Conservation (phyloP, 306 rosid species). For the Glycine soja region DNA sequence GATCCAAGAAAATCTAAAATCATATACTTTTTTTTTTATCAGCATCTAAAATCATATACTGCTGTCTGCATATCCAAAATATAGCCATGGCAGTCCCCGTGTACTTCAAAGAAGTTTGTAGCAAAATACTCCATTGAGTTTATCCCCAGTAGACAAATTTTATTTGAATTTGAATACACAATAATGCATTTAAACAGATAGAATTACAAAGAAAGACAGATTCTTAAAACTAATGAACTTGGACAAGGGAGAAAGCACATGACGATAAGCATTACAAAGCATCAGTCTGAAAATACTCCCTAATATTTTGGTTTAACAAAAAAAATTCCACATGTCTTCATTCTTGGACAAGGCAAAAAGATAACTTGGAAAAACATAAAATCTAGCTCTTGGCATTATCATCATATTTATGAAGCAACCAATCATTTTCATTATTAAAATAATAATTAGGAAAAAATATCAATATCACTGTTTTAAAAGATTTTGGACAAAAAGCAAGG, state of each 20-base stretch:
- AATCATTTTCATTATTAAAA: slow-evolving; percentile 22
- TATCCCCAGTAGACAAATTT: slow-evolving; percentile 1
- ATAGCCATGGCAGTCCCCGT: not conserved
- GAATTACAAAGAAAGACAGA: slow-evolving; percentile 13
- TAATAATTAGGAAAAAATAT: slow-evolving; percentile 10
- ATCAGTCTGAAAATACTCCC: slow-evolving; percentile 8
- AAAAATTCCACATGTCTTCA: not conserved
- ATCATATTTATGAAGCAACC: slow-evolving; percentile 26
- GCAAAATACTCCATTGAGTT: not conserved
- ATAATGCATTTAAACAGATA: slow-evolving; percentile 1
- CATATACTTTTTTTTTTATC: too few species aligned
- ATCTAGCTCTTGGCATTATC: slow-evolving; percentile 12
- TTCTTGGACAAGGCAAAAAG: slow-evolving; percentile 22
- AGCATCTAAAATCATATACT: not conserved
- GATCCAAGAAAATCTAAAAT: not conserved
- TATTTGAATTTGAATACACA: slow-evolving; percentile 13
- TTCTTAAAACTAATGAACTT: slow-evolving; percentile 16
- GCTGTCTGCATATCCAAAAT: not conserved
- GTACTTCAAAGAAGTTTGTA: not conserved
- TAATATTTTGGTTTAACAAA: not conserved
- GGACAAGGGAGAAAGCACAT: not conserved
- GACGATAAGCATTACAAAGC: not conserved
- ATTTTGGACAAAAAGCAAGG: slow-evolving; percentile 18
- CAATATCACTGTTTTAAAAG: slow-evolving; percentile 16
- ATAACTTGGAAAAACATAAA: not conserved